phyloP scores from a whole-genome alignment of 2,329 filamentous ascomycete genomes.

The Monosporascus ibericus region DNA sequence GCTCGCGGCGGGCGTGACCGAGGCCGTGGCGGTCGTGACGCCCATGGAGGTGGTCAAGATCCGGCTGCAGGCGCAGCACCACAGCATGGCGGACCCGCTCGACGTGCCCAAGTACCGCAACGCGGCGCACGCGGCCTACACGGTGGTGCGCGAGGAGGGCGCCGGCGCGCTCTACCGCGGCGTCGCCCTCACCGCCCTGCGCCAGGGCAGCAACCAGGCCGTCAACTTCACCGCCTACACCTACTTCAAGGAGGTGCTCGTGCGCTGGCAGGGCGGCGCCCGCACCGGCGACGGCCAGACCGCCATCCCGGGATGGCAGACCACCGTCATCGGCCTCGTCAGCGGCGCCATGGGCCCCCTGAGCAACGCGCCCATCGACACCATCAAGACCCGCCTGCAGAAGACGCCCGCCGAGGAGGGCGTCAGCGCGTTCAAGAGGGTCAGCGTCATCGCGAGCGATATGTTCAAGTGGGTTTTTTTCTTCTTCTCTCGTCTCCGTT shows the following conservation, averaged over 20 bases:
- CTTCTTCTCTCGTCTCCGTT: background rate
- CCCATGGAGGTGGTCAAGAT: conserved; percentile 99
- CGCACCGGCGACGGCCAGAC: background rate
- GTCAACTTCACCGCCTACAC: conserved; percentile 98
- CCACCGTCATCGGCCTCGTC: conserved; percentile 82
- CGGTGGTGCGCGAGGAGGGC: conserved; percentile 88
- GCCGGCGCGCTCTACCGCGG: conserved; percentile 83
- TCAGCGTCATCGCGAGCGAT: conserved; percentile 69
- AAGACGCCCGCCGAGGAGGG: conserved; percentile 79
- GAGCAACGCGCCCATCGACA: conserved; percentile 96
- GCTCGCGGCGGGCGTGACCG: conserved; percentile 86
- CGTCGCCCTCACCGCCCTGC: conserved; percentile 84
- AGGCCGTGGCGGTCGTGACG: conserved; percentile 92
- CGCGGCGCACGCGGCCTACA: conserved; percentile 76
- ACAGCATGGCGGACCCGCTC: conserved; percentile 94
- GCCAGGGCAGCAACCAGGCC: conserved; percentile 95
- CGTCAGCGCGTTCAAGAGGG: conserved; percentile 73
- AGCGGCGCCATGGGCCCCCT: conserved; percentile 92
- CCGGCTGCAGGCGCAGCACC: conserved; percentile 93
- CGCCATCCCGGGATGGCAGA: conserved; percentile 81
- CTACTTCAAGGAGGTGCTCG: conserved; percentile 78
- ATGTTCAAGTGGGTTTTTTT: conserved; percentile 65
- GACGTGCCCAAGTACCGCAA: conserved; percentile 97
- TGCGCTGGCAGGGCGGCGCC: conserved; percentile 46
- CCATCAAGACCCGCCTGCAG: conserved; percentile 95